Base-by-base conservation (phyloP, 2,329 filamentous ascomycete genomes). In the Fusarium sp. region DNA sequence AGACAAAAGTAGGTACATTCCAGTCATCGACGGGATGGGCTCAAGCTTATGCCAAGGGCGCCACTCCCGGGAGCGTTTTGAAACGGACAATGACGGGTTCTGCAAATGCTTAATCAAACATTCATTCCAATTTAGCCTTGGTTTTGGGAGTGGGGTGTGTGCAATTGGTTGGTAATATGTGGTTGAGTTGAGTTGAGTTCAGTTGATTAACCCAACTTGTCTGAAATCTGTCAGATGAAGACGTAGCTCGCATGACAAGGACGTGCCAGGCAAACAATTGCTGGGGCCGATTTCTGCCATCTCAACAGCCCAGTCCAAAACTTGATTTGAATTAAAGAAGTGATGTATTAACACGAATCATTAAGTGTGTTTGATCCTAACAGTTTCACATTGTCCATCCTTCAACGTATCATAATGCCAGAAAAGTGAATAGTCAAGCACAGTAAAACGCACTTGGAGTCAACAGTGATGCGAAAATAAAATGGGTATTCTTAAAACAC, bases 401-500 rank as follows among this genome's bases (percentile, higher is more conserved):
- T 39, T 4, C 27, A 29, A 29, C 10, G 27, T 25, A 17, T 21
- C 2, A 37, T 5, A 19, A 19, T 19, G 4, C 10, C 2, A 33
- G 3, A 19, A 19, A 19, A 19, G 13, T 4, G 4, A 10, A 9
- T 9, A 31, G 6, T 6, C 14, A n/a, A 32, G 4, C 11, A 32
- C 21, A 14, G 6, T 37, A 7, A 32, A 3, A 15, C 4, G 13
- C 31, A 32, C 3, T 27, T 38, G 8, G 9, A 29, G 23, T 8
- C 27, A 29, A 29, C 7, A 17, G 9, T 43, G 10, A 9, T 32
- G 9, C 44, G 41, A 39, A 37, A 19, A 21, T 9, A 59, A 52
- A 43, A 54, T 54, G 55, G 56, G 48, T 56, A 66, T 67, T 57
- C 43, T 36, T 47, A 46, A 57, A 58, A 59, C 55, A 64, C 46